phyloP scores from a whole-genome alignment of 768 basidiomycete genomes.

The Macrocybe gigantea region DNA sequence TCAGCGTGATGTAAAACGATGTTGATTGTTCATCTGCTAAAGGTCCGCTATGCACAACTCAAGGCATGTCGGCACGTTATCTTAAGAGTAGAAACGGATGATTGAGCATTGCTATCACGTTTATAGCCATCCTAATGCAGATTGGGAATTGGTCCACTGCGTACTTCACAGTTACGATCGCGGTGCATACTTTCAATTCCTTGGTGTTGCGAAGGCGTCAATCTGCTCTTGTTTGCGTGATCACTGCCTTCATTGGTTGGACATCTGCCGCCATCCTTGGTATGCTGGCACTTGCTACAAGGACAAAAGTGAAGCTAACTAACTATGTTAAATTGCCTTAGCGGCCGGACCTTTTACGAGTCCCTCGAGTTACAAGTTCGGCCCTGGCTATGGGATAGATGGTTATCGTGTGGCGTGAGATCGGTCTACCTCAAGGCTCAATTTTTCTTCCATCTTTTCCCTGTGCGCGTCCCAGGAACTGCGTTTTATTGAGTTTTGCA shows the following conservation, averaged over 20 bases:
- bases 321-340: constrained; percentile 4
- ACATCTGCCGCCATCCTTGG: constrained; percentile 39
- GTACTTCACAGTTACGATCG: constrained; percentile 61
- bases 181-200: constrained; percentile 63
- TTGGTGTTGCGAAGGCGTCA: constrained; percentile 53
- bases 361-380: constrained; percentile 10
- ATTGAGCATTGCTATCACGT: no score
- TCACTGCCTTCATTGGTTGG: constrained; percentile 50
- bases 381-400: constrained; percentile 46
- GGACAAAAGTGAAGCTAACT: not conserved
- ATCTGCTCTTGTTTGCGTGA: constrained; percentile 39
- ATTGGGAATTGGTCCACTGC: constrained; percentile 55
- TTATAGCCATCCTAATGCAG: constrained; percentile 50
- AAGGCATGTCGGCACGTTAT: constrained; percentile 39
- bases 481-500: not conserved
- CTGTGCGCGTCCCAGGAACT: constrained; percentile 34
- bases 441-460: constrained; percentile 55
- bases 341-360: constrained; percentile 31
- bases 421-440: constrained; percentile 31
- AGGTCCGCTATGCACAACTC: constrained; percentile 48
- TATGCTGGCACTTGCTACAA: constrained; percentile 14
- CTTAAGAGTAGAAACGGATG: no score
- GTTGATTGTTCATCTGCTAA: constrained; percentile 3
- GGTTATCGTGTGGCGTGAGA: constrained; percentile 50
- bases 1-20: not conserved